Conservation (phyloP, 305 asterid genomes). For the Withania somnifera region DNA sequence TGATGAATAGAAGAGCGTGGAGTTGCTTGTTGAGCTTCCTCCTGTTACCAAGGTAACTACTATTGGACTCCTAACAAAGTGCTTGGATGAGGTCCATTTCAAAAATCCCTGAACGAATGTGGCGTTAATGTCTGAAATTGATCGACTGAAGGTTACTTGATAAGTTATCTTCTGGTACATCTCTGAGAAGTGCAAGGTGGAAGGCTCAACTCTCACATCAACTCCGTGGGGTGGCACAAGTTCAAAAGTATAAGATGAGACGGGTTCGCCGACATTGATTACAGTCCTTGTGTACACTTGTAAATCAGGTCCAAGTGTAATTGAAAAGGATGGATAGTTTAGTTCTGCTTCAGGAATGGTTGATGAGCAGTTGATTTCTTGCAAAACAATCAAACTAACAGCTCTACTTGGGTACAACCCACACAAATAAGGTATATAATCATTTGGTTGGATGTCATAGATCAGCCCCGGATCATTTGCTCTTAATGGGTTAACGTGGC, state of each 20-base stretch:
- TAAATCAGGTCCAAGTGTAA: background rate
- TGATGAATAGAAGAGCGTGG: background rate
- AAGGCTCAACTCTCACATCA: background rate
- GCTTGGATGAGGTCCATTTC: slow-evolving; percentile 34
- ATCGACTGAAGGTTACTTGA: background rate
- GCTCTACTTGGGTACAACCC: background rate
- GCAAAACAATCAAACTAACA: background rate
- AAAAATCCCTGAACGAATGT: slow-evolving; percentile 21
- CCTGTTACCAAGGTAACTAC: slow-evolving; percentile 3
- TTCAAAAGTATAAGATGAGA: background rate
- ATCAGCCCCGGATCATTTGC: slow-evolving; percentile 6
- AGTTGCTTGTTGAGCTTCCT: background rate
- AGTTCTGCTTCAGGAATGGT: slow-evolving; percentile 7
- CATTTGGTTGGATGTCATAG: slow-evolving; percentile 6
- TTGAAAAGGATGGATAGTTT: slow-evolving; percentile 3
- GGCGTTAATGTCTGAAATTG: background rate
- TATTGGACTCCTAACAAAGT: slow-evolving; percentile 40
- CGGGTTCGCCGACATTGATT: background rate
- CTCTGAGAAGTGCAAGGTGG: background rate
- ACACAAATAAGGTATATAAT: background rate
- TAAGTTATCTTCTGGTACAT: background rate
- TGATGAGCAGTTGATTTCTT: background rate
- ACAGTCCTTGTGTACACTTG: slow-evolving; percentile 1
- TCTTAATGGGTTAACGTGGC: slow-evolving; percentile 1
- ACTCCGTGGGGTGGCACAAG: background rate